Base-by-base conservation (phyloP, 352 stramenopile species). In the Phytophthora uliginosa region DNA sequence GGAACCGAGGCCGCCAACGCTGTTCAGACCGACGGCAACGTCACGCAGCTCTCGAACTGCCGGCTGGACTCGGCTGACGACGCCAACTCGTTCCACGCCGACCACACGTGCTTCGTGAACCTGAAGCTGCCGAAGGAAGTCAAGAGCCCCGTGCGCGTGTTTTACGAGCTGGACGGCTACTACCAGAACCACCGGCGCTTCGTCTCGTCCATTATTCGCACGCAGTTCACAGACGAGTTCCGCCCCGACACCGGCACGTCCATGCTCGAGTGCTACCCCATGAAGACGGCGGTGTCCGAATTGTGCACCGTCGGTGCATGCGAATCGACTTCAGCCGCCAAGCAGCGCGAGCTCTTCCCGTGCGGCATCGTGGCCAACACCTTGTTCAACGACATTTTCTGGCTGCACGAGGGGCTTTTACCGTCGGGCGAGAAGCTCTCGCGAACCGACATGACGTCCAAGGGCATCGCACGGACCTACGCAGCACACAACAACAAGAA, bases 301-400 rank as follows among this genome's bases (percentile, higher is more conserved):
- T 22, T 71, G 13, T 95, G 85, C 53, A 60, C 83, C 1, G 76
- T 87, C 4, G 69, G 78, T 9, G 38, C 34, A 2, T 92, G 87
- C 59, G 72, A 83, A 9, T 28, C 61, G 10, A 53, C 9, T 3
- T 54, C 64, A 0, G 52, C 59, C 9, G 68, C 76, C 52, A 77
- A 59, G 34, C 76, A 81, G 20, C 82, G 86, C 31, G 72, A 83
- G 48, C 53, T 83, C 9, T 95, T 93, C 31, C 87, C 87, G 15
- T 95, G 87, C 48, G 87, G 87, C 40, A 89, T 95, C 34, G 85
- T 93, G 18, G 84, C 85, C 0, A 95, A 91, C 75, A 93, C 84
- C 52, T 86, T 95, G 83, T 95, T 95, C 60, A 95, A 93, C 69
- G 87, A 95, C 75, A 95, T 95, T 59, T 92, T 93, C 68, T 95